phyloP scores from a whole-genome alignment of 768 basidiomycete genomes.

The Paxillus ammoniavirescens region DNA sequence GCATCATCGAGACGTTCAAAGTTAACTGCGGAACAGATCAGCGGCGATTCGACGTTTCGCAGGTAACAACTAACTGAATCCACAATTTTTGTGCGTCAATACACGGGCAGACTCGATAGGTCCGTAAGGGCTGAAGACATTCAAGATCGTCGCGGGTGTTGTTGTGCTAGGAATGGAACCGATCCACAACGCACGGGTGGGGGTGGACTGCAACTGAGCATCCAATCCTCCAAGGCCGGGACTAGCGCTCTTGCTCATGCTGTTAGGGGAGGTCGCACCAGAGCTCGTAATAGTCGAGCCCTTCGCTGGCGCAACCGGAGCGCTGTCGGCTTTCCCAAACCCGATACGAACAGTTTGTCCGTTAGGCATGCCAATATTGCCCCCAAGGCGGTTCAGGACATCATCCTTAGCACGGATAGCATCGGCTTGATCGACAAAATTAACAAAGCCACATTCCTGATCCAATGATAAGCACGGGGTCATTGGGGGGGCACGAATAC shows the following conservation, averaged over 20 bases:
- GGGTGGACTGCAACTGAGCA: conserved; percentile 84
- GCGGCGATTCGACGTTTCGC: not conserved
- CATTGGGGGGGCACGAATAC: not conserved
- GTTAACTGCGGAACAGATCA: conserved; percentile 58
- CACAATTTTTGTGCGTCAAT: conserved; percentile 96
- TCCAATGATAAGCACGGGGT: conserved; percentile 14
- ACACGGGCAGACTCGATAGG: conserved; percentile 97
- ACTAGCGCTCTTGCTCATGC: conserved; percentile 47
- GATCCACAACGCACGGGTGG: conserved; percentile 96
- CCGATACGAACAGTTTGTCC: conserved; percentile 97
- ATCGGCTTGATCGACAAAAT: conserved; percentile 93
- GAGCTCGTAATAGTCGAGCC: conserved; percentile 62
- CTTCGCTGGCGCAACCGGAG: conserved; percentile 86
- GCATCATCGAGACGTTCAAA: conserved; percentile 98
- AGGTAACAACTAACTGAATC: conserved; percentile 60
- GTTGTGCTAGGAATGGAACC: conserved; percentile 96
- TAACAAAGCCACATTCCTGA: conserved; percentile 98
- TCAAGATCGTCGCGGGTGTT: conserved; percentile 90
- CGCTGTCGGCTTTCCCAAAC: conserved; percentile 97
- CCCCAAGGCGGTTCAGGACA: conserved; percentile 91
- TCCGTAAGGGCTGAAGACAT: conserved; percentile 96
- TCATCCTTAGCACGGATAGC: conserved; percentile 98
- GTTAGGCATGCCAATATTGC: conserved; percentile 91
- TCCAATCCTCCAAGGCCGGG: conserved; percentile 70
- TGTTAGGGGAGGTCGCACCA: conserved; percentile 62